These are phyloP conservation scores for Biscogniauxia marginata DNA, from an alignment of 2,329 filamentous ascomycete genomes.

Conservation along the genomic window DNA sequence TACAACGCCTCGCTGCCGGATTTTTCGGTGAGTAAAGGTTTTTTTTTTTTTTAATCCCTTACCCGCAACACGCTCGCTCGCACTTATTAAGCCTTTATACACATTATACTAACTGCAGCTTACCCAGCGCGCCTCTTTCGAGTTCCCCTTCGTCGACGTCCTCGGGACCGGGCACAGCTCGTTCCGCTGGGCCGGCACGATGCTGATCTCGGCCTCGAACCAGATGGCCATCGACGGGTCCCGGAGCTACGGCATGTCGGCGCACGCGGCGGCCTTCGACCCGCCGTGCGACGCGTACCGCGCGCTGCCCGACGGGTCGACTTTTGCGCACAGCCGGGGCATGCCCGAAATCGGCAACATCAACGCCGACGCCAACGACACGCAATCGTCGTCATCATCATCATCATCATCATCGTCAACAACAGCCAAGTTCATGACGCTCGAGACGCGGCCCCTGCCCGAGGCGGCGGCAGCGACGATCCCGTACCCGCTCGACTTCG, in stretches of 20 bases:
- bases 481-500: constrained; percentile 42
- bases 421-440: constrained; percentile 26
- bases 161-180: constrained; percentile 48
- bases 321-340: constrained; percentile 2
- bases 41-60: no score
- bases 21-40: constrained; percentile 50
- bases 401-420: no score
- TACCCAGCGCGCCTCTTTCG: constrained; percentile 49
- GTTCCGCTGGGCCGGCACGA: constrained; percentile 49
- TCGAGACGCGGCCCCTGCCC: constrained; percentile 27
- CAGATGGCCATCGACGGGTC: constrained; percentile 44
- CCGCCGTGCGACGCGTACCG: constrained; percentile 50
- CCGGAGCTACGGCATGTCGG: constrained; percentile 44
- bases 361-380: background rate
- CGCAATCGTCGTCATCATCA: no score
- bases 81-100: background rate
- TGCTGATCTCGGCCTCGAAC: constrained; percentile 46
- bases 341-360: background rate
- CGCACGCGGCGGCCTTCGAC: constrained; percentile 42
- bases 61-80: no score
- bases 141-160: constrained; percentile 56
- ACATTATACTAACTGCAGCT: constrained; percentile 16
- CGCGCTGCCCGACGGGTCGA: constrained; percentile 25
- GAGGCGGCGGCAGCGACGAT: constrained; percentile 2
- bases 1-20: constrained; percentile 42